These are phyloP conservation scores for Fusarium sp. DNA, from an alignment of 2,329 filamentous ascomycete genomes.

Conservation along the genomic window DNA sequence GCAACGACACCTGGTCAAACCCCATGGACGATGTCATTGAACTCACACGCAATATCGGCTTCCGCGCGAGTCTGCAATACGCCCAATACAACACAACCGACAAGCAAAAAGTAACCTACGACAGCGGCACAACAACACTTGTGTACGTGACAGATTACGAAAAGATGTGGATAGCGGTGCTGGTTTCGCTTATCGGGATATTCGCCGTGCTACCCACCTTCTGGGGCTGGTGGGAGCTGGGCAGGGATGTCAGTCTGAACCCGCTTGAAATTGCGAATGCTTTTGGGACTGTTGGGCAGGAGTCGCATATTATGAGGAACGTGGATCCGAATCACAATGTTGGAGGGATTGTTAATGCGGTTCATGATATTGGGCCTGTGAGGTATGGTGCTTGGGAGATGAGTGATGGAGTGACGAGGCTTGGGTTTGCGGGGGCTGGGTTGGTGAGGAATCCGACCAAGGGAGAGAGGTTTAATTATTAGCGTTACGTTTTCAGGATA, in stretches of 20 bases:
- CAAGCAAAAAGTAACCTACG: conserved; percentile 22
- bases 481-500: neutral
- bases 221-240: conserved; percentile 44
- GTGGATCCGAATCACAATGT: conserved; percentile 39
- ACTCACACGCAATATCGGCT: conserved; percentile 36
- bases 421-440: conserved; percentile 33
- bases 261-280: conserved; percentile 41
- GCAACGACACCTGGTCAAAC: conserved; percentile 26
- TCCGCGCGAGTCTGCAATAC: conserved; percentile 39
- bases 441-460: conserved; percentile 32
- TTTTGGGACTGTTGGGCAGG: conserved; percentile 30
- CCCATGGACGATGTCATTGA: conserved; percentile 42
- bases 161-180: conserved; percentile 37
- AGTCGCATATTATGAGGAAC: conserved; percentile 31
- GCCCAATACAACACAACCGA: conserved; percentile 41
- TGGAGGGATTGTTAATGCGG: conserved; percentile 21
- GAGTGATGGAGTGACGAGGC: conserved; percentile 27
- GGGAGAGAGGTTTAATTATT: conserved; percentile 38
- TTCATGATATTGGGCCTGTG: conserved; percentile 26
- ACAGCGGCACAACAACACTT: conserved; percentile 23
- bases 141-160: conserved; percentile 37
- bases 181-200: conserved; percentile 32
- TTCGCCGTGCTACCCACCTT: conserved; percentile 33
- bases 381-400: conserved; percentile 41
- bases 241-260: conserved; percentile 38